Evolutionary conservation across 192 early-diverging fungal genomes (phyloP).

Genomic region (Spizellomyces sp.): DNA sequence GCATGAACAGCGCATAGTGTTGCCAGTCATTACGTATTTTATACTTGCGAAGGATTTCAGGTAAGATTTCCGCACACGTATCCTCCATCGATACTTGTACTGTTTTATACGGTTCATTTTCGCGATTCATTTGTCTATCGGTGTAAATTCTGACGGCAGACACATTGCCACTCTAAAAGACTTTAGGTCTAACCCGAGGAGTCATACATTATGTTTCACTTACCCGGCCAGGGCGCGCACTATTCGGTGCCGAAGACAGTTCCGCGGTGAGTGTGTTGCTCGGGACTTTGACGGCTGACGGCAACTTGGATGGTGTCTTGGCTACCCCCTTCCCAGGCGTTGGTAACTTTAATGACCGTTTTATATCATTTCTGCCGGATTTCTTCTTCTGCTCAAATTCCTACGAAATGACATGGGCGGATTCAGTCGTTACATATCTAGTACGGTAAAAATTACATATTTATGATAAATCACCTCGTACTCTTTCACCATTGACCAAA

Average conservation of each 20-base stretch:
- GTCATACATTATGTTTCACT: too few relatives aligned
- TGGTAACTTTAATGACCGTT: background rate
- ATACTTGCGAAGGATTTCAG: slow-evolving; percentile 86
- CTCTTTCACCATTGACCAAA: slow-evolving; percentile 44
- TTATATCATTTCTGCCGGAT: background rate
- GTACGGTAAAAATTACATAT: background rate
- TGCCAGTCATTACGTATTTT: slow-evolving; percentile 86
- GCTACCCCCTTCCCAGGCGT: background rate
- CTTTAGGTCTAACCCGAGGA: too few relatives aligned
- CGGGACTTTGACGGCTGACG: too few relatives aligned
- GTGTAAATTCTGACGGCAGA: slow-evolving; percentile 86
- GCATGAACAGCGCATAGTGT: slow-evolving; percentile 80
- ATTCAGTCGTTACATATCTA: too few relatives aligned
- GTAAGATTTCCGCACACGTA: slow-evolving; percentile 83
- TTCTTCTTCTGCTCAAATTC: slow-evolving; percentile 15
- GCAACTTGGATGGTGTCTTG: too few relatives aligned
- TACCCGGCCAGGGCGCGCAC: too few relatives aligned
- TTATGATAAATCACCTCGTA: slow-evolving; percentile 30
- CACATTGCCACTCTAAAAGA: slow-evolving; percentile 26
- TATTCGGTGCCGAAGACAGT: too few relatives aligned
- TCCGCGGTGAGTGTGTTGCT: too few relatives aligned
- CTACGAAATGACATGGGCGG: slow-evolving; percentile 1
- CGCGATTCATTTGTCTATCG: slow-evolving; percentile 65
- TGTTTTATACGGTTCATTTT: slow-evolving; percentile 80
- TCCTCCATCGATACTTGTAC: slow-evolving; percentile 82